These are phyloP conservation scores for Gillenia trifoliata DNA, from an alignment of 306 rosid genomes.

Conservation along the genomic window DNA sequence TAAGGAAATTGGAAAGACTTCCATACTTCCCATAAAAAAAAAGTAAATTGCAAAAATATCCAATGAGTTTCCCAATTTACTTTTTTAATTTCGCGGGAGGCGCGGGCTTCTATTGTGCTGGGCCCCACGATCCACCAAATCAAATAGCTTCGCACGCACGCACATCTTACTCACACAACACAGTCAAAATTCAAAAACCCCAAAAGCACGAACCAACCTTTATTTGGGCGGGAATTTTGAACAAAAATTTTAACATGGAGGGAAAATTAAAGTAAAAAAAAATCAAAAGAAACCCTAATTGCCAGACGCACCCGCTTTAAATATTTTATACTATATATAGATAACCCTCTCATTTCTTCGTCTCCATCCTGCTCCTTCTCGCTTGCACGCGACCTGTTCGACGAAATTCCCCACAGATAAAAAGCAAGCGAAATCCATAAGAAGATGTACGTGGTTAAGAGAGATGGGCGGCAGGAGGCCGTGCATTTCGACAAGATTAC, in stretches of 20 bases:
- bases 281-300: slow-evolving; percentile 16
- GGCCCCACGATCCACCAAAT: no score
- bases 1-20: no score
- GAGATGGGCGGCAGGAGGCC: slow-evolving; percentile 80
- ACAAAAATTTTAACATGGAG: slow-evolving; percentile 18
- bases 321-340: neutral
- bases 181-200: neutral
- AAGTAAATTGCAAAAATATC: no score
- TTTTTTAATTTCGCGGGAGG: no score
- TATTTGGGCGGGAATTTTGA: slow-evolving; percentile 36
- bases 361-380: neutral
- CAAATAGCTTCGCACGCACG: no score
- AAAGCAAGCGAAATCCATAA: neutral
- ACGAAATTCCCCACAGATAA: slow-evolving; percentile 26
- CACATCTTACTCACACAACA: no score
- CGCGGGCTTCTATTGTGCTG: no score
- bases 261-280: slow-evolving; percentile 20
- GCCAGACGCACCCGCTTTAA: no score
- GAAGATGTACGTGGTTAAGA: slow-evolving; percentile 74
- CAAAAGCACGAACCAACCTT: neutral
- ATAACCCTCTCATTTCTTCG: neutral
- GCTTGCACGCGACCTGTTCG: slow-evolving; percentile 44
- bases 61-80: no score
- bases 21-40: no score
- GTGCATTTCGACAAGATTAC: slow-evolving; percentile 95